Percentiles rank a stretch among this genome's conserved stretches.
Conservation (phyloP, 805 yeast species). For the Starmerella roubikii region DNA sequence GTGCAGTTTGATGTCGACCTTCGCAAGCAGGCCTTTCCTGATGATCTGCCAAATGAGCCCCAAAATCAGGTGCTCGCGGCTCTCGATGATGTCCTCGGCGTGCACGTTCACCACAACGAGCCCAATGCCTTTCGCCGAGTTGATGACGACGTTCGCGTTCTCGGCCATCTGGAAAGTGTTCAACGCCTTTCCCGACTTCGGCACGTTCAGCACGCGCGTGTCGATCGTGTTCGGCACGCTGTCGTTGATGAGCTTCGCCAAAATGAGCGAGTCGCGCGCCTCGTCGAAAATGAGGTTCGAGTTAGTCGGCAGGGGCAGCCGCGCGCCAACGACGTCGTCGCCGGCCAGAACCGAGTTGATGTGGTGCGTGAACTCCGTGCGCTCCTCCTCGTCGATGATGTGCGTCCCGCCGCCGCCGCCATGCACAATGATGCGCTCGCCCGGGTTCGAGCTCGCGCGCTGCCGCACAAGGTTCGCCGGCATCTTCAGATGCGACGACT, state of each 20-base stretch:
- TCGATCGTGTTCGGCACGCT: slow-evolving; percentile 98
- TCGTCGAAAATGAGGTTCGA: slow-evolving; percentile 94
- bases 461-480: slow-evolving; percentile 18
- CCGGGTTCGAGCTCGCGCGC: slow-evolving; percentile 21
- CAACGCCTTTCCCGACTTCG: slow-evolving; percentile 64
- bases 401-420: slow-evolving; percentile 92
- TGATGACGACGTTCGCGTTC: slow-evolving; percentile 93
- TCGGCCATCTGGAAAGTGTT: slow-evolving; percentile 93
- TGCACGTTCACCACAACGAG: slow-evolving; percentile 97
- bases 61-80: slow-evolving; percentile 86
- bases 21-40: slow-evolving; percentile 85
- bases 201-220: slow-evolving; percentile 87
- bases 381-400: slow-evolving; percentile 93
- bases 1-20: slow-evolving; percentile 89
- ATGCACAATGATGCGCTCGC: slow-evolving; percentile 54
- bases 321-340: slow-evolving; percentile 67
- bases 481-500: slow-evolving; percentile 20
- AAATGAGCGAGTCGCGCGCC: slow-evolving; percentile 85
- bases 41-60: slow-evolving; percentile 98
- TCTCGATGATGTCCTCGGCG: slow-evolving; percentile 92
- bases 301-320: slow-evolving; percentile 86
- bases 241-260: slow-evolving; percentile 88
- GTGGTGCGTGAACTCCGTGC: slow-evolving; percentile 90
- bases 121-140: slow-evolving; percentile 97
- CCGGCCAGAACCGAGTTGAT: slow-evolving; percentile 85